Conservation (phyloP, 1,139 yeast genomes). For the Debaryomyces sp. region DNA sequence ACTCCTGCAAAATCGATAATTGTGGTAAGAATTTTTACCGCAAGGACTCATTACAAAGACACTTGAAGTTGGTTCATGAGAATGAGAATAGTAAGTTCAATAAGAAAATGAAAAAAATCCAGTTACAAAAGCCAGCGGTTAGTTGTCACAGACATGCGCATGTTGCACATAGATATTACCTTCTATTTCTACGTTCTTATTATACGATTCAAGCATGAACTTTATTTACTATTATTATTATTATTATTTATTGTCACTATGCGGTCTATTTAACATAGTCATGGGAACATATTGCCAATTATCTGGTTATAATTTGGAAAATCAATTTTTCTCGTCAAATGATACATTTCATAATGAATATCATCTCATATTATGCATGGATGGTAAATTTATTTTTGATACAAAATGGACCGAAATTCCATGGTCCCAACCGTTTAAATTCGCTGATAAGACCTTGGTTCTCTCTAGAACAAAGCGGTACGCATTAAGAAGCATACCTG, state of each 20-base stretch:
- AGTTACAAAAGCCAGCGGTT: neutral
- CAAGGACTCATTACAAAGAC: conserved; percentile 59
- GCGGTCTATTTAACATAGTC: neutral
- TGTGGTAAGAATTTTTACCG: conserved; percentile 61
- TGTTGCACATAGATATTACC: neutral
- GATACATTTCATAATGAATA: conserved; percentile 17
- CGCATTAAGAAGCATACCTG: conserved; percentile 25
- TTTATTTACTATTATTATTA: neutral
- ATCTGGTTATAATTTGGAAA: conserved; percentile 36
- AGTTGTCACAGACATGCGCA: conserved; percentile 3
- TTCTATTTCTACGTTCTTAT: neutral
- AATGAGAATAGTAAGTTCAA: conserved; percentile 15
- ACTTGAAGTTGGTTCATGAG: conserved; percentile 52
- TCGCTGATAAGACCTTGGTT: conserved; percentile 13
- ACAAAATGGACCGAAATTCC: conserved; percentile 26
- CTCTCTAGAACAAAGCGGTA: conserved; percentile 29
- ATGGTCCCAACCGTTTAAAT: conserved; percentile 24
- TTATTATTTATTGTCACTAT: conserved; percentile 1
- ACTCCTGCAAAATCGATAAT: conserved; percentile 21
- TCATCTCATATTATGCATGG: conserved; percentile 33
- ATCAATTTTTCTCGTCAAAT: conserved; percentile 21
- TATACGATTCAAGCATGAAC: neutral
- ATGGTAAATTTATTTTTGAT: conserved; percentile 32
- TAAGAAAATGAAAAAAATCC: conserved; percentile 10
- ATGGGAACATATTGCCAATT: conserved; percentile 1